These are phyloP conservation scores for Mycena chlorophos DNA, from an alignment of 768 basidiomycete genomes.

Conservation along the genomic window DNA sequence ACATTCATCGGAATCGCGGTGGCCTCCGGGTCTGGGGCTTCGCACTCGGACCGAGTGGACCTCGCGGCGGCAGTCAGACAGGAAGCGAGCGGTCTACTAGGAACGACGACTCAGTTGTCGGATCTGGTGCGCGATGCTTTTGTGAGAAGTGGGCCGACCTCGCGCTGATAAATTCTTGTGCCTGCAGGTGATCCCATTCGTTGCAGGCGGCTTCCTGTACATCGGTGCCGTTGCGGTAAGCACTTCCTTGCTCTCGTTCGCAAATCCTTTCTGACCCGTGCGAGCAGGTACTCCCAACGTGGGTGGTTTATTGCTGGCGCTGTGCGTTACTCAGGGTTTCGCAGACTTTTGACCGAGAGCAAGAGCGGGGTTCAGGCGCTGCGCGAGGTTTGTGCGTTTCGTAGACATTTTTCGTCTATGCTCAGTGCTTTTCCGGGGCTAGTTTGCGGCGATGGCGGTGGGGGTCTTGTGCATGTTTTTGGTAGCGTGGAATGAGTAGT, in stretches of 20 bases:
- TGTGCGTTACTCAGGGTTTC: conserved; percentile 14
- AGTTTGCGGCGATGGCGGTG: conserved; percentile 92
- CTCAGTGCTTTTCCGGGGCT: conserved; percentile 24
- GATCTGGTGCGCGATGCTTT: conserved; percentile 65
- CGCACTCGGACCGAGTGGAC: conserved; percentile 42
- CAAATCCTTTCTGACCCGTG: too few species aligned
- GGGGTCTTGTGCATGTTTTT: conserved; percentile 91
- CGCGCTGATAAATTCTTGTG: conserved; percentile 17
- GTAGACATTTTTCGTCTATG: conserved; percentile 11
- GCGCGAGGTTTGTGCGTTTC: conserved; percentile 65
- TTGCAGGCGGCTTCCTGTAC: conserved; percentile 90
- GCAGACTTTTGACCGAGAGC: conserved; percentile 81
- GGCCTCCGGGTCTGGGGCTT: conserved; percentile 52
- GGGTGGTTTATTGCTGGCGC: conserved; percentile 36
- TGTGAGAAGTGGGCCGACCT: conserved; percentile 1
- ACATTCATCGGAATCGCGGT: conserved; percentile 89
- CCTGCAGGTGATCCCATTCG: conserved; percentile 80
- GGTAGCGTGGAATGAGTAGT: conserved; percentile 89
- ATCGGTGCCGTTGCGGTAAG: conserved; percentile 92
- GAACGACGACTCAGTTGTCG: conserved; percentile 75
- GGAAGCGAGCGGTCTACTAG: conserved; percentile 73
- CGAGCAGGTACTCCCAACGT: conserved; percentile 91
- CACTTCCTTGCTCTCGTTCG: too few species aligned
- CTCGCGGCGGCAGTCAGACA: conserved; percentile 78
- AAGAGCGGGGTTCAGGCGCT: conserved; percentile 86